Base-by-base conservation (phyloP, 495 filamentous ascomycete species). In the Aspergillus avenaceus region DNA sequence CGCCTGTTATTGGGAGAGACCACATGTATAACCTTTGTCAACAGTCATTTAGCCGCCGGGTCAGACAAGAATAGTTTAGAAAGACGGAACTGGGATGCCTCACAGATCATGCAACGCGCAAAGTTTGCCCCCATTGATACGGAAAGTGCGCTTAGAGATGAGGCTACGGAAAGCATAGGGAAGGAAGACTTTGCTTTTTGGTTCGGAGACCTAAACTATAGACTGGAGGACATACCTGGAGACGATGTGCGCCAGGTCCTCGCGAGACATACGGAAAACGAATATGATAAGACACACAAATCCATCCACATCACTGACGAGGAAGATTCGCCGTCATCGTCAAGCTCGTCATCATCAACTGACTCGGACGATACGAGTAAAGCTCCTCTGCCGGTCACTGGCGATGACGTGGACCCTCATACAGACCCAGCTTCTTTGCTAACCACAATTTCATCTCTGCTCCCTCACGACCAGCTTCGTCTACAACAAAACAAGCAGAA, bases 141-240 rank as follows among this genome's bases (percentile, higher is more conserved):
- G 45, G 75, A 77, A 3, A 76, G 79, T 8, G 73, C 67, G 2
- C 52, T 75, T n/a, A 60, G 66, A 16, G 73, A 77, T 34, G 72
- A 71, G 1, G 63, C 63, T 22, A 71, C 70, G 9, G 89, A 95
- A 53, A 72, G 69, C n/a, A 84, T 99, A 52, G 91, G 90, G 1
- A 84, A 90, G 40, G 90, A 92, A 52, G 93, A 97, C 62, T 91
- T 96, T 67, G 79, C 84, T 1, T 96, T 97, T 57, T 97, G 91
- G 89, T 90, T 95, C 63, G 95, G 95, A 18, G 95, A 99, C 66
- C 76, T 99, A 8, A 99, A 99, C 66, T 99, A 96, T 59, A 79
- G 95, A 27, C 74, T 99, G 1, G 90, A 96, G 37, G 86, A 84
- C 40, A 81, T 97, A 5, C 86, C 93, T 0, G 90, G 88, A 0